Evolutionary conservation across 2,329 filamentous ascomycete genomes (phyloP), one percentile per base, ranked within the genome.

Genomic region (Cladosporium oxysporum): DNA sequence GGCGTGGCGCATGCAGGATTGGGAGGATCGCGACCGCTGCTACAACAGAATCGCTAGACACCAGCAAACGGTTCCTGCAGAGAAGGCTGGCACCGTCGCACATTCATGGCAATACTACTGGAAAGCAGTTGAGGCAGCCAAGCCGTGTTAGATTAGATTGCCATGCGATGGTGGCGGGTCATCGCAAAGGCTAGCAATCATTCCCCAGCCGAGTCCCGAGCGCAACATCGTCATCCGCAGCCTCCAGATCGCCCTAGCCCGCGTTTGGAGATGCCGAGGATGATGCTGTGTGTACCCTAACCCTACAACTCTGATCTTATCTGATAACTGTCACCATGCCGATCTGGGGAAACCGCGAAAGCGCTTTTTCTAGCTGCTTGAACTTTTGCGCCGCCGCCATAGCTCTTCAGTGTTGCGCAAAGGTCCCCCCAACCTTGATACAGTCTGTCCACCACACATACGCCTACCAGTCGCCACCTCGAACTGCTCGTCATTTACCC

Each of bases 341-440:
- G 66, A 64, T 67, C 61, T 64, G 65, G 41, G 41, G 41, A 47
- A 47, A 3, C 21, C 41, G 41, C 41, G 41, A 47, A 47, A 47
- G 41, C 41, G 41, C 41, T 47, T 47, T 47, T 47, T 47, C 41
- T 47, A 47, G 41, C 41, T 47, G 52, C 52, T 31, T 28, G 50
- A 53, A 53, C 50, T 53, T 53, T 53, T 53, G 50, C 23, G 23
- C 23, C 41, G n/a, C 21, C 37, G 52, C 52, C 28, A 55, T 29
- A 55, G 52, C 52, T 55, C 52, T 55, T 55, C 28, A 21, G 50
- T 29, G 28, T 31, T 53, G 50, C 50, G 50, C 50, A 31, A 53
- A 26, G n/a, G 57, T 26, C 8, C 57, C 57, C 16, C 33, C 26
- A 28, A 57, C 52, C 52, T 33, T 10, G n/a, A 33, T 3, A 33